Evolutionary conservation across 2,329 filamentous ascomycete genomes (phyloP).

Genomic region (Paraphoma chrysanthemicola): DNA sequence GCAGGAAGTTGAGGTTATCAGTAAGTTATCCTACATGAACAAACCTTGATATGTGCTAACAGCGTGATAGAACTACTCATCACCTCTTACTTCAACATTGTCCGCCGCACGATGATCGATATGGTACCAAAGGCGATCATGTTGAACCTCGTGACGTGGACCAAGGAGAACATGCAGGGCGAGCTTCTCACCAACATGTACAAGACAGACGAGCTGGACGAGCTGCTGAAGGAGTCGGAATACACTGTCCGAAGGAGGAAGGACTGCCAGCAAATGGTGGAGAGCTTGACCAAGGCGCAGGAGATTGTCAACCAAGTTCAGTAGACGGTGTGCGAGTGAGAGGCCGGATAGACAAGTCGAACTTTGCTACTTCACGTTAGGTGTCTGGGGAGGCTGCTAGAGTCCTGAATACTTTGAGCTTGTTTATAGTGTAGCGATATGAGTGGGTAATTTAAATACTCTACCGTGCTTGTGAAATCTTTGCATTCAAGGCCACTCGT

Average conservation of each 20-base stretch:
- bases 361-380: conserved; percentile 19
- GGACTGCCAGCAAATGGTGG: conserved; percentile 99
- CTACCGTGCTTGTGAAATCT: no score
- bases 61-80: conserved; percentile 79
- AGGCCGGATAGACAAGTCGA: conserved; percentile 4
- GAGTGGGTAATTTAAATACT: neutral
- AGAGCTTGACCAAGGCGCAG: conserved; percentile 84
- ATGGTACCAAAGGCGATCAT: conserved; percentile 99
- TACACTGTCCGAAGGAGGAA: conserved; percentile 94
- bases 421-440: neutral
- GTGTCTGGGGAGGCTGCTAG: neutral
- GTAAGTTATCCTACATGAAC: conserved; percentile 62
- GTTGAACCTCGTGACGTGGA: conserved; percentile 93
- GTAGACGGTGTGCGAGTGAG: conserved; percentile 17
- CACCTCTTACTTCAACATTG: conserved; percentile 97
- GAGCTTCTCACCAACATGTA: conserved; percentile 99
- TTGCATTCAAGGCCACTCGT: no score
- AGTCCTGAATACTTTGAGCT: neutral
- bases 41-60: conserved; percentile 20
- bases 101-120: conserved; percentile 97
- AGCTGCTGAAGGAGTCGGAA: conserved; percentile 96
- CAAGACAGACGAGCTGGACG: conserved; percentile 85
- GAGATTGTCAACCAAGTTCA: conserved; percentile 88
- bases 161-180: conserved; percentile 98
- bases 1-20: conserved; percentile 98